Conservation (phyloP, 140 eudicot species). For the Ambrosia hybrid region DNA sequence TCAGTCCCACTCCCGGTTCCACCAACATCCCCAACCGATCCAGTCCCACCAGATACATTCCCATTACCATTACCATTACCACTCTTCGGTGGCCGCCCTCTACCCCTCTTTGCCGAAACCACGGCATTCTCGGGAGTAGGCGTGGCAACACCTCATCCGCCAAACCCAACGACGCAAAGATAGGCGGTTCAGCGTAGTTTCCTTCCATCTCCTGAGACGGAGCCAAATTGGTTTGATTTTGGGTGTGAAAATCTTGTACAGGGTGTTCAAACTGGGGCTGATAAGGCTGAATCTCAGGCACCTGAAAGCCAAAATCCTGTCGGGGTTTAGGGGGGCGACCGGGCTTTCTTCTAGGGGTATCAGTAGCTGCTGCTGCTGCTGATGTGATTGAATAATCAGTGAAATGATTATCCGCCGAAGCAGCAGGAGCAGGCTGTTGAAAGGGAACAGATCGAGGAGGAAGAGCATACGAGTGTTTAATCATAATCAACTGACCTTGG, state of each 20-base stretch:
- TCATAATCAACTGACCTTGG: constrained; percentile 52
- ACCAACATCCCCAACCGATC: not conserved
- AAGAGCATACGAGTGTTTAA: constrained; percentile 59
- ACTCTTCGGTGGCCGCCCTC: constrained; percentile 53
- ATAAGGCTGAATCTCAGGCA: constrained; percentile 6
- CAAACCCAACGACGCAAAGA: constrained; percentile 38
- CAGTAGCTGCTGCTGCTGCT: not conserved
- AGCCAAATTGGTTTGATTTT: too few species aligned
- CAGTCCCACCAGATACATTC: not conserved
- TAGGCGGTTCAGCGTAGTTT: constrained; percentile 5
- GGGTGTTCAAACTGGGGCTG: not conserved
- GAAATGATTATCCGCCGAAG: not conserved
- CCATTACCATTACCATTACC: not conserved
- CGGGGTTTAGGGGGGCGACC: constrained; percentile 69
- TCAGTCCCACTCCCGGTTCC: too few species aligned
- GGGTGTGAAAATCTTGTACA: too few species aligned
- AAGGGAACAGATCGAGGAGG: constrained; percentile 37
- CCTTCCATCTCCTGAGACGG: too few species aligned
- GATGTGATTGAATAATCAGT: not conserved
- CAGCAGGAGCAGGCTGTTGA: constrained; percentile 17
- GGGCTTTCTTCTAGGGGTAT: constrained; percentile 35
- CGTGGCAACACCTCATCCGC: constrained; percentile 35
- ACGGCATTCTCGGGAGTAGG: constrained; percentile 16
- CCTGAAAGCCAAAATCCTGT: constrained; percentile 24
- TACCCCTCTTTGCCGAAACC: constrained; percentile 35